phyloP scores from a whole-genome alignment of 1,284 basidiomycete genomes.

The Pseudozyma sp. region DNA sequence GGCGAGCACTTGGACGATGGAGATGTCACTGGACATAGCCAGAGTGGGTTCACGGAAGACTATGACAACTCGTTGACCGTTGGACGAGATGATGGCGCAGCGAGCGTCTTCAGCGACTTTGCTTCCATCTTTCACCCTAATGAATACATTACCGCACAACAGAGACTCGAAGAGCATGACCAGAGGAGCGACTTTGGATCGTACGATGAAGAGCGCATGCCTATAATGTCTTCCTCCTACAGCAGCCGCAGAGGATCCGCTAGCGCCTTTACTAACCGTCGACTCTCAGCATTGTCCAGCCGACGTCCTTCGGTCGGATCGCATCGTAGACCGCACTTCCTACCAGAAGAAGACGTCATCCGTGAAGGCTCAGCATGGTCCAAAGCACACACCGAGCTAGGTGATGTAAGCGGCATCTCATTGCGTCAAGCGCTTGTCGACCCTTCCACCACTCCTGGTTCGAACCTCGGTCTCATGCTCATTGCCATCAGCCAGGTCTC shows the following conservation, averaged over 20 bases:
- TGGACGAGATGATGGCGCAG: constrained; percentile 15
- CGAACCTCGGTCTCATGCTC: constrained; percentile 48
- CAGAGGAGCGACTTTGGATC: constrained; percentile 27
- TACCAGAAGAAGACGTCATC: constrained; percentile 25
- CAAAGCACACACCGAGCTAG: constrained; percentile 17
- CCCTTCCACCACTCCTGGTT: constrained; percentile 38
- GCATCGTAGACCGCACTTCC: constrained; percentile 17
- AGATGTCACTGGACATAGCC: constrained; percentile 4
- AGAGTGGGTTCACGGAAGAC: constrained; percentile 20
- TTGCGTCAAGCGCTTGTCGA: constrained; percentile 45
- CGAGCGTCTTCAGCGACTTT: constrained; percentile 44
- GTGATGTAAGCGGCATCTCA: constrained; percentile 36
- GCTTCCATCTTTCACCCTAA: constrained; percentile 50
- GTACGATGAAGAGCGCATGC: constrained; percentile 33
- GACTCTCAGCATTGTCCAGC: constrained; percentile 30
- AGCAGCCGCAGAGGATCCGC: constrained; percentile 19
- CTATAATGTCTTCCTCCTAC: constrained; percentile 20
- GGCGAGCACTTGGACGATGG: constrained; percentile 1
- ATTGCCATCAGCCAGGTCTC: constrained; percentile 51
- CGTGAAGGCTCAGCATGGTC: constrained; percentile 29
- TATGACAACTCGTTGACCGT: constrained; percentile 13
- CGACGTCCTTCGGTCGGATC: constrained; percentile 18
- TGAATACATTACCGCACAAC: constrained; percentile 42
- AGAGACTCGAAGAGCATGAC: constrained; percentile 29
- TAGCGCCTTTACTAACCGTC: constrained; percentile 22